These are phyloP conservation scores for Debaryomycetaceae sp. DNA, from an alignment of 1,139 yeast genomes.

Conservation along the genomic window DNA sequence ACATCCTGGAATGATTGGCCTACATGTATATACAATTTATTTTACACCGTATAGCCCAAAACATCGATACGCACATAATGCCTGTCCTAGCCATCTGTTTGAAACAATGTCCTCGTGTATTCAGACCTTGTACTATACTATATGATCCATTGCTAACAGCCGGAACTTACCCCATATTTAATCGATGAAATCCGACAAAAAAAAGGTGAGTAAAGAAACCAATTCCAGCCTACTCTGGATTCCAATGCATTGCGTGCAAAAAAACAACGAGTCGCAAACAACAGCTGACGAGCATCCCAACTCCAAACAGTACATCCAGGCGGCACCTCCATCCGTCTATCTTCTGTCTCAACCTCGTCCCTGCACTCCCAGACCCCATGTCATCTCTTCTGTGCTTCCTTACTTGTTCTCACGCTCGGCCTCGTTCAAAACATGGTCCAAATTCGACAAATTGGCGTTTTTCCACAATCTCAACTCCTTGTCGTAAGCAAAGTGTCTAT, in stretches of 20 bases:
- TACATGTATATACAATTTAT: constrained; percentile 1
- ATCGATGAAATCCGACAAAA: neutral
- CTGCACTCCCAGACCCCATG: neutral
- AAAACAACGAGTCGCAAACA: neutral
- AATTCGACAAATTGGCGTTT: constrained; percentile 56
- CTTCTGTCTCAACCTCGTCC: neutral
- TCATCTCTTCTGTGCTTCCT: too few relatives aligned
- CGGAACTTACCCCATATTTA: neutral
- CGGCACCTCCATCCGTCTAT: neutral
- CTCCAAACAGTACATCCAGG: neutral
- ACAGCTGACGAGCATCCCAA: neutral
- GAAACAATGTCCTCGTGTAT: neutral
- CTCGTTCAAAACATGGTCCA: constrained; percentile 58
- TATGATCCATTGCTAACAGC: neutral
- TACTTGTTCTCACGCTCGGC: constrained; percentile 35
- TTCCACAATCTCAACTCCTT: constrained; percentile 66
- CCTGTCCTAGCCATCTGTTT: too few relatives aligned
- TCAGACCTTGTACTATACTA: neutral
- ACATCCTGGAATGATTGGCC: constrained; percentile 24
- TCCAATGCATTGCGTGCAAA: neutral
- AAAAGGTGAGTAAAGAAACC: neutral
- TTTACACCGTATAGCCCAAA: too few relatives aligned
- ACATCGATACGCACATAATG: too few relatives aligned
- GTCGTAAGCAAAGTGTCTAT: constrained; percentile 70
- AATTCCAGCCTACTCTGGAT: neutral